Conservation (phyloP, 129 eudicot species). For the Gnaphalium uliginosum region DNA sequence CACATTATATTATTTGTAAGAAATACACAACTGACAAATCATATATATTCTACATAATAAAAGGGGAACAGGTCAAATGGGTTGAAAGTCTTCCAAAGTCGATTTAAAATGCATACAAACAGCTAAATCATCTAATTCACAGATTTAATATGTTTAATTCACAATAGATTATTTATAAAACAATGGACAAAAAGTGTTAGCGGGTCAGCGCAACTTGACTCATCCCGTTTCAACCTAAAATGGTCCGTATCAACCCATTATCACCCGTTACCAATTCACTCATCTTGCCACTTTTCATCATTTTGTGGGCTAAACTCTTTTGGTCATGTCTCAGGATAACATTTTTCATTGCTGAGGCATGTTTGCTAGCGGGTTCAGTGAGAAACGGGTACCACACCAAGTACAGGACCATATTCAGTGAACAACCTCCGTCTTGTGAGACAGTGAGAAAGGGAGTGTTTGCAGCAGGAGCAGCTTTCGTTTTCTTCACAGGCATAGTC, state of each 20-base stretch:
- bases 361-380: constrained; percentile 94
- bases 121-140: too few relatives aligned
- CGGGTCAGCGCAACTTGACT: neutral
- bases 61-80: too few relatives aligned
- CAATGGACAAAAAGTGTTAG: neutral
- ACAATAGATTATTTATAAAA: neutral
- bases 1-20: too few relatives aligned
- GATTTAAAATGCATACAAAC: too few relatives aligned
- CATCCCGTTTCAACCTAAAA: too few relatives aligned
- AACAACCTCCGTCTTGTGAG: constrained; percentile 68
- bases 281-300: neutral
- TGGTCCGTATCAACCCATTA: neutral
- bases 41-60: too few relatives aligned
- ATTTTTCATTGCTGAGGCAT: constrained; percentile 71
- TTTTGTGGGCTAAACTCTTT: neutral
- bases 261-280: neutral
- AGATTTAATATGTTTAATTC: neutral
- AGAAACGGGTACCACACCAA: constrained; percentile 86
- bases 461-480: constrained; percentile 92
- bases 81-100: too few relatives aligned
- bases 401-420: constrained; percentile 52
- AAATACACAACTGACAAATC: too few relatives aligned
- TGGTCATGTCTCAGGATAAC: constrained; percentile 50
- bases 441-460: constrained; percentile 88
- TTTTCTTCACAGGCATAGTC: constrained; percentile 59